A percentile compares a stretch with the other conserved stretches of the same genome.
Evolutionary conservation across 192 early-diverging fungal species (phyloP).

Genomic region (Paraglomus brasilianum): DNA sequence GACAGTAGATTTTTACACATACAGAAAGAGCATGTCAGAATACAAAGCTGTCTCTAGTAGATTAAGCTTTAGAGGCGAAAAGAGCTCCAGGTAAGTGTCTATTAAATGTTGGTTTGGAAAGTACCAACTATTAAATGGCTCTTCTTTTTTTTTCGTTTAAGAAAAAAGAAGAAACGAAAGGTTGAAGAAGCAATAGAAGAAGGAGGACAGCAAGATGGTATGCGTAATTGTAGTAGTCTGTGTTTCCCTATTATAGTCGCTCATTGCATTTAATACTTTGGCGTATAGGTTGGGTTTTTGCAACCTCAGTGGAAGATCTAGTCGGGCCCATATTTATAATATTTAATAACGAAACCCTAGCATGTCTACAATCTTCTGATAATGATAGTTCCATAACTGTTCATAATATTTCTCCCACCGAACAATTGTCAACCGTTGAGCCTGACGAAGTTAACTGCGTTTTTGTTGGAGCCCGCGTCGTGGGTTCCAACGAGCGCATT

Average conservation of each 20-base stretch:
- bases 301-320: slow-evolving; percentile 60
- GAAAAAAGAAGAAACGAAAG: slow-evolving; percentile 65
- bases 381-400: slow-evolving; percentile 18
- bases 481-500: slow-evolving; percentile 51
- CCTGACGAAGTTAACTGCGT: slow-evolving; percentile 63
- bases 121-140: neutral
- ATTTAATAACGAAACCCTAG: slow-evolving; percentile 59
- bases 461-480: slow-evolving; percentile 62
- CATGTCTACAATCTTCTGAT: slow-evolving; percentile 44
- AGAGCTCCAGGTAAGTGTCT: slow-evolving; percentile 49
- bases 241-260: neutral
- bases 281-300: slow-evolving; percentile 61
- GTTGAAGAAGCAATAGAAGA: slow-evolving; percentile 45
- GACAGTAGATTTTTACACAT: too few relatives aligned
- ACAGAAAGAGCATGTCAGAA: too few relatives aligned
- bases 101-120: neutral
- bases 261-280: neutral
- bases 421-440: slow-evolving; percentile 34
- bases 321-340: slow-evolving; percentile 69
- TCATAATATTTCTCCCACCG: neutral
- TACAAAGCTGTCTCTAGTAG: slow-evolving; percentile 48
- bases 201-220: slow-evolving; percentile 26
- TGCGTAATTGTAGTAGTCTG: neutral
- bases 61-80: slow-evolving; percentile 64
- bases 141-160: slow-evolving; percentile 31